phyloP scores from a whole-genome alignment of 2,329 filamentous ascomycete genomes.

The Alternaria panax region DNA sequence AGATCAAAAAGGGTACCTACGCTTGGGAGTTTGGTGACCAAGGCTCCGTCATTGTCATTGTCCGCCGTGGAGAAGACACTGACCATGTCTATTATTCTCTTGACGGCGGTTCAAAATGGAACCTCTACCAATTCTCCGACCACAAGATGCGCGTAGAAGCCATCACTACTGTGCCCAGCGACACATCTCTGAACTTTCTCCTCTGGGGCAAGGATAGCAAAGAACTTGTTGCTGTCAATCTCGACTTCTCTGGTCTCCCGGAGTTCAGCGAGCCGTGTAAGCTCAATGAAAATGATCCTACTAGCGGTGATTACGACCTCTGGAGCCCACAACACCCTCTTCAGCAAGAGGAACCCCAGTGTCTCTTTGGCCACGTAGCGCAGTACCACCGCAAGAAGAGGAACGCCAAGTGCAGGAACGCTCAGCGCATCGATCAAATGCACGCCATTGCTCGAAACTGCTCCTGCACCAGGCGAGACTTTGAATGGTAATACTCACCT shows the following conservation, averaged over 20 bases:
- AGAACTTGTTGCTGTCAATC: constrained; percentile 75
- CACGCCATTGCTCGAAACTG: constrained; percentile 78
- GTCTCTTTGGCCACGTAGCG: constrained; percentile 89
- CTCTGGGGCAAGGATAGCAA: constrained; percentile 75
- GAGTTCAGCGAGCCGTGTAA: constrained; percentile 73
- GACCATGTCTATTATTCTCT: constrained; percentile 76
- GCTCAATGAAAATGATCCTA: constrained; percentile 66
- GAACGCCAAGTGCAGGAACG: constrained; percentile 83
- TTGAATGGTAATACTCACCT: constrained; percentile 76
- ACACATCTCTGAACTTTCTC: constrained; percentile 88
- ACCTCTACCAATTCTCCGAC: constrained; percentile 75
- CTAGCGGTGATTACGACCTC: constrained; percentile 77
- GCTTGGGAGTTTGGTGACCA: constrained; percentile 97
- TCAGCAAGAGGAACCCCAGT: constrained; percentile 76
- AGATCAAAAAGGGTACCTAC: constrained; percentile 85
- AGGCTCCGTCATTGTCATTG: constrained; percentile 89
- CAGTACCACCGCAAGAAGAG: constrained; percentile 90
- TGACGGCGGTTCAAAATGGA: constrained; percentile 84
- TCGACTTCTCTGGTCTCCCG: constrained; percentile 83
- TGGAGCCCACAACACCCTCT: constrained; percentile 89
- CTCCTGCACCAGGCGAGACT: constrained; percentile 83
- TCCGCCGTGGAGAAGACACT: constrained; percentile 72
- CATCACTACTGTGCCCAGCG: constrained; percentile 87
- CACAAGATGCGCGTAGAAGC: constrained; percentile 74
- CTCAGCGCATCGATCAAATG: constrained; percentile 68